These are phyloP conservation scores for Coleophoma cylindrospora DNA, from an alignment of 2,329 filamentous ascomycete genomes.

Conservation along the genomic window DNA sequence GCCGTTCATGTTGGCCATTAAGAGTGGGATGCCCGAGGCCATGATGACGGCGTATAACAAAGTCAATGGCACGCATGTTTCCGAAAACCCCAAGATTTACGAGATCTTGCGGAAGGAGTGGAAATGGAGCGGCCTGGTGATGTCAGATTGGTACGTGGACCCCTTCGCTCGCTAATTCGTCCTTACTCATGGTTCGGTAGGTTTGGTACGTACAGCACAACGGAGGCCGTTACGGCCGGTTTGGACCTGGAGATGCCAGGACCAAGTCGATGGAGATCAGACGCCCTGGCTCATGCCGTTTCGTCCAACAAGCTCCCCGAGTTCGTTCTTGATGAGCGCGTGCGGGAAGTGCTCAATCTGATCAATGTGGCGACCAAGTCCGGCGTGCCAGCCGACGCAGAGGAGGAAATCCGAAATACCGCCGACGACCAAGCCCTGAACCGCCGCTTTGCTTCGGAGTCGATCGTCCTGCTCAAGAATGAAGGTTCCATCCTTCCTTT, in stretches of 20 bases:
- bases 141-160: slow-evolving; percentile 50
- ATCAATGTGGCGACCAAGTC: slow-evolving; percentile 12
- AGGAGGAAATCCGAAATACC: not conserved
- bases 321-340: slow-evolving; percentile 22
- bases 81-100: slow-evolving; percentile 45
- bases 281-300: slow-evolving; percentile 16
- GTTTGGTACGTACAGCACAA: slow-evolving; percentile 10
- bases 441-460: slow-evolving; percentile 50
- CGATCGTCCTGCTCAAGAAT: slow-evolving; percentile 60
- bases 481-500: slow-evolving; percentile 47
- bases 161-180: slow-evolving; percentile 6
- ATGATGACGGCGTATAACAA: slow-evolving; percentile 59
- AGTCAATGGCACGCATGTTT: slow-evolving; percentile 51
- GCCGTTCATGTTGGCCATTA: slow-evolving; percentile 49
- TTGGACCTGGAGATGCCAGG: slow-evolving; percentile 32
- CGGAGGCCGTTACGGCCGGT: slow-evolving; percentile 18
- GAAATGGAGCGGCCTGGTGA: slow-evolving; percentile 51
- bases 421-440: slow-evolving; percentile 33
- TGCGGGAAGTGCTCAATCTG: slow-evolving; percentile 27
- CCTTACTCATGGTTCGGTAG: slow-evolving; percentile 1
- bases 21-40: slow-evolving; percentile 40
- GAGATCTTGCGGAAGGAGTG: slow-evolving; percentile 50
- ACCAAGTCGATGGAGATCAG: slow-evolving; percentile 25
- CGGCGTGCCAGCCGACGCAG: slow-evolving; percentile 4
- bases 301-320: slow-evolving; percentile 23